phyloP scores from a whole-genome alignment of 768 basidiomycete species.

The Mycena galopus region DNA sequence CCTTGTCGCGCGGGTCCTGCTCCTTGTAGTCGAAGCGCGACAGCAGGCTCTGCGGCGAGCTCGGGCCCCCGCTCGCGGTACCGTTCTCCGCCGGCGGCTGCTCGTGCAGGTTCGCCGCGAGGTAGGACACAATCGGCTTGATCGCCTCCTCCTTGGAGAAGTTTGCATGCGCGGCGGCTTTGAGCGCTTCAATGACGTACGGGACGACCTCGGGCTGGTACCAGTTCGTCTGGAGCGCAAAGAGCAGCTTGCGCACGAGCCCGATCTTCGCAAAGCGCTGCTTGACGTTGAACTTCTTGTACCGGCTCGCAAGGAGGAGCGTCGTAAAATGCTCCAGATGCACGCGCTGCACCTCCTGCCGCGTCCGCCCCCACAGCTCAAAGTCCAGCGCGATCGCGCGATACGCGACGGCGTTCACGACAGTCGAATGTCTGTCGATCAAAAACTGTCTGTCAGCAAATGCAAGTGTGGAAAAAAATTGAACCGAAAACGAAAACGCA shows the following conservation, averaged over 20 bases:
- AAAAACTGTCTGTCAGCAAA: conserved; percentile 7
- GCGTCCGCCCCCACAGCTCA: conserved; percentile 86
- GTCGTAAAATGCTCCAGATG: conserved; percentile 88
- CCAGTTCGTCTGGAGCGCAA: conserved; percentile 84
- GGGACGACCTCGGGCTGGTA: conserved; percentile 69
- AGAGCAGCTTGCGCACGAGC: conserved; percentile 82
- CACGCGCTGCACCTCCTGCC: conserved; percentile 78
- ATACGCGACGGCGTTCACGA: conserved; percentile 88
- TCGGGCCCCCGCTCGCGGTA: conserved; percentile 36
- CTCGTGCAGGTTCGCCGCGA: conserved; percentile 80
- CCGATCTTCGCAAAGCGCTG: conserved; percentile 80
- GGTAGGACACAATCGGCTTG: conserved; percentile 88
- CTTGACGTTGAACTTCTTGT: conserved; percentile 81
- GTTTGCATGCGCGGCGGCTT: conserved; percentile 70
- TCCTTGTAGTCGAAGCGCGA: conserved; percentile 66
- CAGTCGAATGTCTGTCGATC: conserved; percentile 74
- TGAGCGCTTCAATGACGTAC: conserved; percentile 71
- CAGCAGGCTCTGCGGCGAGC: conserved; percentile 69
- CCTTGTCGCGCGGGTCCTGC: conserved; percentile 65
- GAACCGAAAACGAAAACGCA: conserved; percentile 44
- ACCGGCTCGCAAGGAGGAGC: conserved; percentile 78
- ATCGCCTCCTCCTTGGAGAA: conserved; percentile 82
- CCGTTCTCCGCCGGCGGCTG: neutral
- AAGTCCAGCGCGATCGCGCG: conserved; percentile 89
- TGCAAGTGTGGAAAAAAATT: neutral